These are phyloP conservation scores for Teratosphaeria zuluensis DNA, from an alignment of 2,329 filamentous ascomycete species.

Conservation along the genomic window DNA sequence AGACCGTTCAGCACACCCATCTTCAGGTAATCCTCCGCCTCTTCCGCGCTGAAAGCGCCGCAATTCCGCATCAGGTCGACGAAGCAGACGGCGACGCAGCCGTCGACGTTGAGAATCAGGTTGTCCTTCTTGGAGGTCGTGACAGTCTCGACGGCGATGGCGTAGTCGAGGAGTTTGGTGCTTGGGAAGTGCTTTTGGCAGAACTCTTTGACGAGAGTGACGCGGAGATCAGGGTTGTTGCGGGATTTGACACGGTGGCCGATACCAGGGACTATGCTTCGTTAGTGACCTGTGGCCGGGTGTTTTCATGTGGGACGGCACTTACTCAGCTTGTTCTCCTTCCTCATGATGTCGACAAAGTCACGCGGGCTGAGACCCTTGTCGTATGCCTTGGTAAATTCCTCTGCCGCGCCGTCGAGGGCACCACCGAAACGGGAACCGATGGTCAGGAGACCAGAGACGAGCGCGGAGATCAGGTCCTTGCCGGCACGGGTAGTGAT, in stretches of 20 bases:
- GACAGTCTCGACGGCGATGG: constrained; percentile 92
- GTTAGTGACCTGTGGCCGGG: constrained; percentile 18
- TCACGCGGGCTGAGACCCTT: constrained; percentile 97
- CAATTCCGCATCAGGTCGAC: constrained; percentile 96
- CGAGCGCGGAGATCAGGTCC: constrained; percentile 90
- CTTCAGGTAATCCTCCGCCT: constrained; percentile 96
- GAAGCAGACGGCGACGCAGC: constrained; percentile 97
- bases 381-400: constrained; percentile 97
- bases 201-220: constrained; percentile 98
- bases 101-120: constrained; percentile 97
- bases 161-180: constrained; percentile 98
- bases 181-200: constrained; percentile 94
- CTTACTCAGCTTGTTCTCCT: constrained; percentile 96
- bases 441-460: constrained; percentile 94
- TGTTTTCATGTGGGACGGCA: constrained; percentile 10
- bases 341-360: constrained; percentile 97
- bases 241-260: constrained; percentile 99
- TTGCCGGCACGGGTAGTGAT: constrained; percentile 99
- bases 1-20: constrained; percentile 99
- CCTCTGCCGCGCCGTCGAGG: constrained; percentile 91
- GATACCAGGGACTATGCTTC: constrained; percentile 71
- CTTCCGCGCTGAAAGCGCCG: constrained; percentile 89
- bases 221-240: constrained; percentile 99
- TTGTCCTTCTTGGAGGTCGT: constrained; percentile 99
- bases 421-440: constrained; percentile 98